A percentile compares a stretch with the other conserved stretches of the same genome.
Conservation (phyloP, 306 rosid species). For the Senna tora region DNA sequence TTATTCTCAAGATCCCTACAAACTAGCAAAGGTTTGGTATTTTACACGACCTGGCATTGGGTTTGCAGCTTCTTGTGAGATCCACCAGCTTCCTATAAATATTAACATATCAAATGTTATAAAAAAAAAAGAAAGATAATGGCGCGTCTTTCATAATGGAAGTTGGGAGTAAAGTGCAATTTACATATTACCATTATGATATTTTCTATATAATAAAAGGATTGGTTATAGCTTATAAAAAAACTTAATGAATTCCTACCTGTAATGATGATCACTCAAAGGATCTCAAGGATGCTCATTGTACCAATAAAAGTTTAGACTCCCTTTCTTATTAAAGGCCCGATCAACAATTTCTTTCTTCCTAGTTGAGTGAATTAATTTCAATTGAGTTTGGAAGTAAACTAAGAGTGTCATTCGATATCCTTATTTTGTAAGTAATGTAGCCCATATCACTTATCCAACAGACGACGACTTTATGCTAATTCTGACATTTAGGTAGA, state of each 20-base stretch:
- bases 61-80: slow-evolving; percentile 8
- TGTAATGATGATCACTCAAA: neutral
- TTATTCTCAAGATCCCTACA: neutral
- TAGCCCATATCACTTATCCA: neutral
- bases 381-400: neutral
- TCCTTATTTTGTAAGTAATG: neutral
- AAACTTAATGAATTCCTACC: neutral
- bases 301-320: neutral
- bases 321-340: neutral
- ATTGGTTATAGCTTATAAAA: neutral
- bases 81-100: slow-evolving; percentile 4
- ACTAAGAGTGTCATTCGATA: neutral
- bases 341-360: neutral
- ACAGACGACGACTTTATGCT: neutral
- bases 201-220: neutral
- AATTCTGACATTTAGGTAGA: neutral
- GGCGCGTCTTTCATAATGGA: neutral
- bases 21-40: neutral
- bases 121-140: neutral
- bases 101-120: neutral
- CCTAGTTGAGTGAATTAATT: neutral
- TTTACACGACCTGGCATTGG: slow-evolving; percentile 10
- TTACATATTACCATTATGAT: slow-evolving; percentile 15
- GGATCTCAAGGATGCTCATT: neutral
- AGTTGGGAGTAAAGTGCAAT: slow-evolving; percentile 3